Percentiles rank a stretch among this genome's conserved stretches.
Evolutionary conservation across 2,329 filamentous ascomycete species (phyloP).

Genomic region (Sphaceloma murrayae): DNA sequence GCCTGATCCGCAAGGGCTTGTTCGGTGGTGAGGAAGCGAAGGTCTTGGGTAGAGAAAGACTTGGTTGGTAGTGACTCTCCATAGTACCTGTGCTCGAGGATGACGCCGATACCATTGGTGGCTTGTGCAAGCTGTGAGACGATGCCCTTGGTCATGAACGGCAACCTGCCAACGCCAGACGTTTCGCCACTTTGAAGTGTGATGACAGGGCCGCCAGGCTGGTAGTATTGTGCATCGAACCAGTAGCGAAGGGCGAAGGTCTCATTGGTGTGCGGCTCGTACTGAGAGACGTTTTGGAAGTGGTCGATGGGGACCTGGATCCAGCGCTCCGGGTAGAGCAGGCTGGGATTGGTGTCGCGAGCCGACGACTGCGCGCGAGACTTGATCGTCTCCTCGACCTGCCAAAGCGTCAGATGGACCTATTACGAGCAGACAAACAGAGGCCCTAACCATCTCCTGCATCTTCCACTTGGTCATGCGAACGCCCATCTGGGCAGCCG

Average conservation of each 20-base stretch:
- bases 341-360: slow-evolving; percentile 26
- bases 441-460: slow-evolving; percentile 11
- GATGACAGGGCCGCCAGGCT: slow-evolving; percentile 69
- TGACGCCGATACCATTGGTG: slow-evolving; percentile 64
- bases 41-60: slow-evolving; percentile 57
- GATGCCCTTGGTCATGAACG: slow-evolving; percentile 69
- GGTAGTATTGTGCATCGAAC: slow-evolving; percentile 70
- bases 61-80: slow-evolving; percentile 61
- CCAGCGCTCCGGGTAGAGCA: slow-evolving; percentile 42
- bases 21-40: slow-evolving; percentile 75
- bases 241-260: slow-evolving; percentile 68
- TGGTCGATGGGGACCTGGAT: slow-evolving; percentile 60
- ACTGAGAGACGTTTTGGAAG: slow-evolving; percentile 69
- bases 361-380: slow-evolving; percentile 8
- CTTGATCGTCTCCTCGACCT: slow-evolving; percentile 10
- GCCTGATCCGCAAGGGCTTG: slow-evolving; percentile 73
- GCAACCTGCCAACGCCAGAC: slow-evolving; percentile 51
- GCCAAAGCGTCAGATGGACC: not conserved
- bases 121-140: slow-evolving; percentile 59
- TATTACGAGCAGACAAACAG: not conserved
- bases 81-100: slow-evolving; percentile 84
- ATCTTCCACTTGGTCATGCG: slow-evolving; percentile 8
- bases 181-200: slow-evolving; percentile 67
- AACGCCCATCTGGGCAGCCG: slow-evolving; percentile 7
- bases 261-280: slow-evolving; percentile 64